Conservation (phyloP, 768 basidiomycete species). For the Lenzites betulinus region DNA sequence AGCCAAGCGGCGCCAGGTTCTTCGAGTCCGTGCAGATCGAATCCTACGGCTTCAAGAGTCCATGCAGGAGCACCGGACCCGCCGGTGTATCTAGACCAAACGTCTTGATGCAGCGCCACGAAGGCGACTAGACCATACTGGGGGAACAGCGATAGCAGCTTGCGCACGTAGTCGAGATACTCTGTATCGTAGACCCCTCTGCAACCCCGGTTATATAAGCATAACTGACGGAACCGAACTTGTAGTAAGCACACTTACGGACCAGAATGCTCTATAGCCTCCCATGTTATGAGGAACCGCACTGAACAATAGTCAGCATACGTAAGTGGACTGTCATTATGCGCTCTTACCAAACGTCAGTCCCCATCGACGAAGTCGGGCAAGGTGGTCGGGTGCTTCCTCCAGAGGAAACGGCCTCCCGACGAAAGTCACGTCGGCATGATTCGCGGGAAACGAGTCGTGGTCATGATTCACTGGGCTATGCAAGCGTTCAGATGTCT, state of each 20-base stretch:
- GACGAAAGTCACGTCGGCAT: constrained; percentile 76
- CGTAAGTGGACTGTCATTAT: neutral
- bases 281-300: constrained; percentile 94
- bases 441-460: constrained; percentile 65
- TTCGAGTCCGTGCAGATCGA: constrained; percentile 79
- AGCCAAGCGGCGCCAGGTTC: constrained; percentile 88
- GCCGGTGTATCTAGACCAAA: constrained; percentile 93
- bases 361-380: constrained; percentile 83
- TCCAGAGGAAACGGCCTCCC: constrained; percentile 89
- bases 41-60: constrained; percentile 86
- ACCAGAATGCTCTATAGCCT: constrained; percentile 92
- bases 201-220: neutral
- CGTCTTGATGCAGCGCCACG: constrained; percentile 88
- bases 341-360: constrained; percentile 74
- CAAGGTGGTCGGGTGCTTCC: constrained; percentile 84
- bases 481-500: constrained; percentile 8
- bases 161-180: constrained; percentile 79
- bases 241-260: constrained; percentile 56
- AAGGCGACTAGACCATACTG: constrained; percentile 74
- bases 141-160: constrained; percentile 67
- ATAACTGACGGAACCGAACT: neutral
- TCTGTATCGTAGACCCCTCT: constrained; percentile 85
- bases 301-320: constrained; percentile 45
- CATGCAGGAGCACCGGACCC: constrained; percentile 97
- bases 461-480: constrained; percentile 75